These are phyloP conservation scores for Mucor sp. DNA, from an alignment of 371 early-diverging fungal species.

Conservation along the genomic window DNA sequence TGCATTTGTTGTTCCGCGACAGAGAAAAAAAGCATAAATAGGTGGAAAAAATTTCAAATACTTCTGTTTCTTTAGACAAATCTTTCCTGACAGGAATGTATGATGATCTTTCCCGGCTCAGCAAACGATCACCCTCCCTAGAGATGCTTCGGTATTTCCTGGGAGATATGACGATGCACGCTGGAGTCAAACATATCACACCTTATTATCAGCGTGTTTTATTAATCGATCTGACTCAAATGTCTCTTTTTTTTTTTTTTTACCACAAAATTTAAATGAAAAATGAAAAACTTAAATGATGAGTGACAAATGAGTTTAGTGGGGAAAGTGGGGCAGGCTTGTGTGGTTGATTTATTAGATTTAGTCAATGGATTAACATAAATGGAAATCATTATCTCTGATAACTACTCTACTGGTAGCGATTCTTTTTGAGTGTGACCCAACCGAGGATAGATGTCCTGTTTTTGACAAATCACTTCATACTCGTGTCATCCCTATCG, in stretches of 20 bases:
- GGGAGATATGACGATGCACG: conserved; percentile 30
- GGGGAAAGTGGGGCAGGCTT: not conserved
- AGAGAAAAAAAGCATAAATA: conserved; percentile 12
- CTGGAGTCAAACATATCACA: conserved; percentile 26
- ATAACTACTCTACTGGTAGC: not conserved
- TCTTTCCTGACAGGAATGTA: conserved; percentile 33
- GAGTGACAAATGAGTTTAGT: no score
- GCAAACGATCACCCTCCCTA: conserved; percentile 28
- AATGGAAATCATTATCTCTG: not conserved
- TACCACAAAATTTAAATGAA: conserved; percentile 4
- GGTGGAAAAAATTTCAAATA: not conserved
- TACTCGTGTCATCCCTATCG: conserved; percentile 16
- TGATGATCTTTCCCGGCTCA: conserved; percentile 28
- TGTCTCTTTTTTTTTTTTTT: not conserved
- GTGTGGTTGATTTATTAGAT: not conserved
- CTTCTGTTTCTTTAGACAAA: conserved; percentile 29
- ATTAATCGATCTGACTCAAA: conserved; percentile 30
- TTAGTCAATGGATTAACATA: not conserved
- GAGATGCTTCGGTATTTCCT: conserved; percentile 11
- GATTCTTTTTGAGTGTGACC: not conserved
- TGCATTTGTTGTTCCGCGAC: not conserved
- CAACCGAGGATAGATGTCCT: not conserved
- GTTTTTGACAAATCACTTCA: conserved; percentile 1
- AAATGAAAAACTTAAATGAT: conserved; percentile 1
- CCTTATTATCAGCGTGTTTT: conserved; percentile 26